Evolutionary conservation across 768 basidiomycete species (phyloP), one percentile per base, ranked within the genome.

Genomic region (Amanita polypyramis): DNA sequence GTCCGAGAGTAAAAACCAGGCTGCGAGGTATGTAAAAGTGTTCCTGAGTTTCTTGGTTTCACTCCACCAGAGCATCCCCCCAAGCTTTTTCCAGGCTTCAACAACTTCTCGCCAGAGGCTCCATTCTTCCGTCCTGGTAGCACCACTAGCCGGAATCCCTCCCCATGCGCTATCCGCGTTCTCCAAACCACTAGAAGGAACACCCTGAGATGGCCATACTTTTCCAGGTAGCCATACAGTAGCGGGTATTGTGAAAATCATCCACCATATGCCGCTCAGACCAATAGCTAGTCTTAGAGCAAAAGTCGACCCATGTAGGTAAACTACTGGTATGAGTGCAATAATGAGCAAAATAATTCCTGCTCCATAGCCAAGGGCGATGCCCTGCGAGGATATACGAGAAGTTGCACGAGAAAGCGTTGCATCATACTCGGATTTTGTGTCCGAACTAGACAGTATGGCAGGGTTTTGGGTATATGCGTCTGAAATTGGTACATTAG

Each of bases 1-100:
- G 57, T 98, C 94, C 1, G 87, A 90, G 19, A 98, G 76, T 10
- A 98, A 73, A 61, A 96, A 94, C 93, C 94, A 97, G 0, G 95
- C 91, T 4, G 82, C 76, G 36, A 97, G 80, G 56, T 90, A 97
- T 54, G 75, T 75, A 70, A 94, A 98, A 1, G 93, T 92, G 57
- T 91, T 83, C 25, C 75, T 73, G 12, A 97, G 69, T 45, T 75
- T 75, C 60, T 75, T 75, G 34, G 94, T 79, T 58, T 95, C 82
- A 6, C 65, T 66, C 72, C 78, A 82, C 1, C 69, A 70, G 17
- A 97, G 68, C 85, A 92, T 92, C 27, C 65, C 69, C 0, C 77
- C 80, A 0, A 98, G 70, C 19, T 83, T 66, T 45, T 68, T 72
- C 94, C 94, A 97, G 0, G 89, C 86, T 4, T 66, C 69, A 1